Evolutionary conservation across 345 rosid genomes (phyloP), one percentile per base, ranked within the genome.

Genomic region (Linum tenue): DNA sequence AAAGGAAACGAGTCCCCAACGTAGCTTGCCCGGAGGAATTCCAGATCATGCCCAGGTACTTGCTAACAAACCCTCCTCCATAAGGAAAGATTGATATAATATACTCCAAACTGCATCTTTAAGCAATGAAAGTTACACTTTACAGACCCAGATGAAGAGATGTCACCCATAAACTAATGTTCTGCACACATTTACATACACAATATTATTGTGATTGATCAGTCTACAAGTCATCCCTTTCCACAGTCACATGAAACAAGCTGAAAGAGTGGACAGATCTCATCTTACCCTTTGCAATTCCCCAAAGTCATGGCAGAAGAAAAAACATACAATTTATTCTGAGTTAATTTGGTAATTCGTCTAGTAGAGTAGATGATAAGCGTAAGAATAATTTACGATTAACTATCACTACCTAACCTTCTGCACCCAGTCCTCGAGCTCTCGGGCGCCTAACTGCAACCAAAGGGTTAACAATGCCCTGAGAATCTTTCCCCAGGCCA

Each of bases 401-500:
- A 60, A 8, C 10, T n/a, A 60, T 41, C 44, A 60, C 16, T 11
- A 39, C 31, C 70, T 76, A 76, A 55, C 69, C 73, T 72, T 80
- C 79, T 11, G 98, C 86, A 38, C 97, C 95, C 70, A 89, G 61
- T 38, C 95, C 97, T 40, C 86, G 84, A 5, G 87, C 82, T 73
- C 74, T 87, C 4, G 88, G 92, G 53, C 70, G 79, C 73, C 84
- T 81, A 37, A 80, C 82, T 60, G 91, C 83, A 1, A 70, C 76
- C 77, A 85, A 64, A 40, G 96, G 94, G 63, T 77, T 85, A 60
- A 81, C 71, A 5, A 85, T 88, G 67, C 97, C 96, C 75, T 89
- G 92, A 2, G 92, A 87, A 40, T 85, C 82, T 71, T 69, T 84
- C 14, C 96, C 98, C 81, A 92, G 74, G 14, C 96, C 92, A 53